phyloP scores from a whole-genome alignment of 352 stramenopile genomes.

The Phytophthora citrophthora region DNA sequence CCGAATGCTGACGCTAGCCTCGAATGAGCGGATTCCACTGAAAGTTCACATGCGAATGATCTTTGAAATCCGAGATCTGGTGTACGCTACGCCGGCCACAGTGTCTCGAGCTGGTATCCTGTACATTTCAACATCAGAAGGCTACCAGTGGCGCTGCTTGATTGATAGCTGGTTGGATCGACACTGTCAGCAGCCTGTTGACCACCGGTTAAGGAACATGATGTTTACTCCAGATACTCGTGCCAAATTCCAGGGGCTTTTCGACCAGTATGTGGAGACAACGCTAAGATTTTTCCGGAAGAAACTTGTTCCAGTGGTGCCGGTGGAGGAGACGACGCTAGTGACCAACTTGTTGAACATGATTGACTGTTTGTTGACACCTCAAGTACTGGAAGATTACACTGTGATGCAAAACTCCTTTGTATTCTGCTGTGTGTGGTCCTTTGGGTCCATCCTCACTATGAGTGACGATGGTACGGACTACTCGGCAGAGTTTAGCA shows the following conservation, averaged over 20 bases:
- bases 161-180: slow-evolving; percentile 94
- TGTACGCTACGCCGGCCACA: slow-evolving; percentile 95
- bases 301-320: slow-evolving; percentile 91
- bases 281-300: slow-evolving; percentile 95
- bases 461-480: slow-evolving; percentile 95
- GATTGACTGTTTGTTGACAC: slow-evolving; percentile 92
- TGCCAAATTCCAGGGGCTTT: slow-evolving; percentile 85
- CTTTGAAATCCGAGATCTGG: slow-evolving; percentile 97
- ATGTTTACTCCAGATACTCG: slow-evolving; percentile 81
- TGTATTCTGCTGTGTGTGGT: slow-evolving; percentile 96
- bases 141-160: slow-evolving; percentile 95
- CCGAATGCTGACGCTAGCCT: slow-evolving; percentile 95
- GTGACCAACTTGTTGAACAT: slow-evolving; percentile 95
- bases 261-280: slow-evolving; percentile 93
- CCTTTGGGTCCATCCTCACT: slow-evolving; percentile 93
- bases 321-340: slow-evolving; percentile 93
- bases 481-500: slow-evolving; percentile 94
- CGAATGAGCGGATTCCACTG: slow-evolving; percentile 96
- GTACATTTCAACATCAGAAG: slow-evolving; percentile 95
- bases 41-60: slow-evolving; percentile 98
- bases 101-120: slow-evolving; percentile 96
- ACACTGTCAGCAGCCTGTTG: slow-evolving; percentile 64
- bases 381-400: slow-evolving; percentile 75
- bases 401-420: slow-evolving; percentile 93
- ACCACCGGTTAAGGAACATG: slow-evolving; percentile 77